Percentiles rank a stretch among this genome's conserved stretches.
phyloP scores from a whole-genome alignment of 2,329 filamentous ascomycete genomes.

The Plenodomus tracheiphilus region DNA sequence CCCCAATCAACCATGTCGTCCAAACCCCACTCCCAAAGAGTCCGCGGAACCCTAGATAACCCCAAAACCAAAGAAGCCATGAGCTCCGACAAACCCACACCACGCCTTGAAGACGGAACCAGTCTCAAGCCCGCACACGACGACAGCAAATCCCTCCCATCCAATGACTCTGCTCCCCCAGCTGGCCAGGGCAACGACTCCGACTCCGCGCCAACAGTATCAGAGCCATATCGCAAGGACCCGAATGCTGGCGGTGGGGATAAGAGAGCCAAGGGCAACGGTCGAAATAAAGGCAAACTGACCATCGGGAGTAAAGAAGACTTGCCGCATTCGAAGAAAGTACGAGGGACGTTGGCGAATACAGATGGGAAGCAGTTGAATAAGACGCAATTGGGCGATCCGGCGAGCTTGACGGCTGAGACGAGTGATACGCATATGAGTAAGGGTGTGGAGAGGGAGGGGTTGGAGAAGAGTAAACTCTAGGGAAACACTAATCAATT shows the following conservation, averaged over 20 bases:
- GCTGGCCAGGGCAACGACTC: slow-evolving; percentile 8
- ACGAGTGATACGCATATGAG: slow-evolving; percentile 23
- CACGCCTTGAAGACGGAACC: slow-evolving; percentile 29
- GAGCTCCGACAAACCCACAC: slow-evolving; percentile 12
- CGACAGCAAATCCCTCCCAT: slow-evolving; percentile 15
- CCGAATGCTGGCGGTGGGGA: slow-evolving; percentile 3
- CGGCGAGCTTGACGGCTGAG: slow-evolving; percentile 35
- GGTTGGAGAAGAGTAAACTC: slow-evolving; percentile 21
- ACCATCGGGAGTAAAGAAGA: too few relatives aligned
- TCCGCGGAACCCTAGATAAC: slow-evolving; percentile 37
- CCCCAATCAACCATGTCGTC: slow-evolving; percentile 2
- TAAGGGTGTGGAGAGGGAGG: slow-evolving; percentile 23
- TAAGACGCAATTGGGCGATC: slow-evolving; percentile 34
- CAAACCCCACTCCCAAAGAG: slow-evolving; percentile 32
- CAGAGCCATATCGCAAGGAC: slow-evolving; percentile 10
- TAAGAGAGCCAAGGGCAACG: slow-evolving; percentile 5
- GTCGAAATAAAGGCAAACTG: neutral
- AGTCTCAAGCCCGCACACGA: slow-evolving; percentile 24
- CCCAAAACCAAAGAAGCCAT: slow-evolving; percentile 30
- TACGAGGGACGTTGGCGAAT: slow-evolving; percentile 29
- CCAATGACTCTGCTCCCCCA: slow-evolving; percentile 16
- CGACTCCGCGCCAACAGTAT: slow-evolving; percentile 9
- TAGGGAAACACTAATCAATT: too few relatives aligned
- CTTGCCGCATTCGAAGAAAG: slow-evolving; percentile 28
- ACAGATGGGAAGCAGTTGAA: slow-evolving; percentile 23